Base-by-base conservation (phyloP, 2,329 filamentous ascomycete genomes). In the Scleromitrula shiraiana region DNA sequence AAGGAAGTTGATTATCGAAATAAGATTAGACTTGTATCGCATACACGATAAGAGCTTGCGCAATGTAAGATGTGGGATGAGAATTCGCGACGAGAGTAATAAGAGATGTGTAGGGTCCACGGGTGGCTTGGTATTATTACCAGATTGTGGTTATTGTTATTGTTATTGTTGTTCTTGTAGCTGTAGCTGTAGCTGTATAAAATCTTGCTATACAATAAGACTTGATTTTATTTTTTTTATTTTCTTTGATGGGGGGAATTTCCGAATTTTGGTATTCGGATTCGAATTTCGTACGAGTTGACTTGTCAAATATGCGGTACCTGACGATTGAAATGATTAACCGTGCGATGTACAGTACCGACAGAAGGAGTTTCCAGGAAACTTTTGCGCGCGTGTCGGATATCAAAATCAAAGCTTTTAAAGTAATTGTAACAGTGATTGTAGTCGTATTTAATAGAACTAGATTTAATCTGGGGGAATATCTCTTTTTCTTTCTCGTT, bases 1-100 rank as follows among this genome's bases (percentile, higher is more conserved):
- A 47, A 46, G 45, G n/a, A n/a, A n/a, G 45, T 41, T 41, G 37
- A 46, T 47, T 47, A 47, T 47, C 37, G 29, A 47, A 47, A 47
- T 47, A 41, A 47, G 45, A 47, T 41, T 47, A 47, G 37, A 47
- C 37, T 33, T 9, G 20, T 20, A 35, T 45, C 26, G 43, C 17
- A 30, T 15, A 33, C 30, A 46, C 15, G 44, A 46, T 41, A 46
- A 46, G 44, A 46, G 44, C 36, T 29, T 36, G 38, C 17, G 40
- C 32, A 49, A 49, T 29, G 35, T 19, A 23, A 20, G 24, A n/a
- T 29, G 33, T 29, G 42, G 14, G 30, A 37, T 45, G 33, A 12
- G 37, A 26, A 22, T n/a, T n/a, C 14, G 6, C n/a, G 14, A 33
- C 17, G 19, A 23, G 22, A 10, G 9, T 7, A 7, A 14, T 32